Conservation (phyloP, 2,329 filamentous ascomycete genomes). For the Neocucurbitaria cava region DNA sequence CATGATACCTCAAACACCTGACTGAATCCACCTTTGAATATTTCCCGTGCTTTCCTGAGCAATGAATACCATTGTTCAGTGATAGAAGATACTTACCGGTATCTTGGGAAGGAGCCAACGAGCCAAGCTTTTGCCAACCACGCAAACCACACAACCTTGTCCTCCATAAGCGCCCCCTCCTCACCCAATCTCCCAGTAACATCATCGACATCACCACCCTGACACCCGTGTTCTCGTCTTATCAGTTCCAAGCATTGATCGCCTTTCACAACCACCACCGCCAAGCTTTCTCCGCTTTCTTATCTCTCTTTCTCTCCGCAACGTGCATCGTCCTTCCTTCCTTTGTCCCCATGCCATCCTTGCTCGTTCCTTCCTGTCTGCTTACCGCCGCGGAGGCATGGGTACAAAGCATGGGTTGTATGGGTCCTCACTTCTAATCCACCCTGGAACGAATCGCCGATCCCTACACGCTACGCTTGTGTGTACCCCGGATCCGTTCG, state of each 20-base stretch:
- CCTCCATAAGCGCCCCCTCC: background rate
- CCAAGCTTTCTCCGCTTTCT: constrained; percentile 21
- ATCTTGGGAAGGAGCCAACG: no score
- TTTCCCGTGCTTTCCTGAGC: background rate
- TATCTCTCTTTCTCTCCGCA: constrained; percentile 19
- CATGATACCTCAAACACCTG: constrained; percentile 9
- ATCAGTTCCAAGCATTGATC: constrained; percentile 22
- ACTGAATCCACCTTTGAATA: background rate
- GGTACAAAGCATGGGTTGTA: no score
- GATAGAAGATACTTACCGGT: no score
- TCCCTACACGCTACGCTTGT: background rate
- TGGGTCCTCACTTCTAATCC: no score
- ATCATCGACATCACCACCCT: no score
- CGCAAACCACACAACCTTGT: background rate
- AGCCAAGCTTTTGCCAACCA: background rate
- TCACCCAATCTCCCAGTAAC: constrained; percentile 1
- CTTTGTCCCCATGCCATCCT: no score
- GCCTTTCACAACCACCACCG: constrained; percentile 1
- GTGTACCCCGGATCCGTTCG: background rate
- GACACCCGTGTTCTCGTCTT: no score
- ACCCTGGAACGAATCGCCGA: background rate
- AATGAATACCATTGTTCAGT: background rate
- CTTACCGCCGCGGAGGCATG: no score
- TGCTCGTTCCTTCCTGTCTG: no score
- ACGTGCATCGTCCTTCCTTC: no score